phyloP scores from a whole-genome alignment of 1,139 yeast species.

The Taphrina wiesneri region DNA sequence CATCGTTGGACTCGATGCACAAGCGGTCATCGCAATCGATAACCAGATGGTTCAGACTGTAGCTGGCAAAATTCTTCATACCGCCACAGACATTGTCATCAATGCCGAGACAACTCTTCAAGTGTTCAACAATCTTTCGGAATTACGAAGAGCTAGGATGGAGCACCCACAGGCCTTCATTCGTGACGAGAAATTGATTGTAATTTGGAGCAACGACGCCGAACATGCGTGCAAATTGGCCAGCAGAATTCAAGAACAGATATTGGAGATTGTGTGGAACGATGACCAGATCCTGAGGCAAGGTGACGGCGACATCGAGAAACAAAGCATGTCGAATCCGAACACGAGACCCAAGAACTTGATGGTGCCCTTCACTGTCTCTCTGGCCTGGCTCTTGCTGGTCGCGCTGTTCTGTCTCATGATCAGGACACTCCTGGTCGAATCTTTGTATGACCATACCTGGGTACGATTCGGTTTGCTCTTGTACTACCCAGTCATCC shows the following conservation, averaged over 20 bases:
- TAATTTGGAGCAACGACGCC: constrained; percentile 38
- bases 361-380: not conserved
- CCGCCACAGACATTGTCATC: constrained; percentile 14
- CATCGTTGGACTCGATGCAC: constrained; percentile 12
- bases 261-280: constrained; percentile 18
- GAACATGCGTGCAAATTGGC: constrained; percentile 34
- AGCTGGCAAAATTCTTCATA: constrained; percentile 1
- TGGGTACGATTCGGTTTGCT: constrained; percentile 24
- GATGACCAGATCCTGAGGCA: constrained; percentile 14
- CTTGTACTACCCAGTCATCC: constrained; percentile 19
- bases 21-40: constrained; percentile 16
- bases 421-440: constrained; percentile 9
- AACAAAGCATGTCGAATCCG: constrained; percentile 1
- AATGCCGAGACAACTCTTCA: constrained; percentile 6
- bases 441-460: constrained; percentile 19
- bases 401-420: not conserved
- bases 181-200: constrained; percentile 34
- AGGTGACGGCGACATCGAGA: constrained; percentile 21
- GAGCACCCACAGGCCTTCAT: constrained; percentile 38
- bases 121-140: constrained; percentile 17
- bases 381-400: not conserved
- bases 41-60: constrained; percentile 17
- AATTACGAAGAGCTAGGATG: constrained; percentile 33
- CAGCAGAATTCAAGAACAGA: constrained; percentile 1
- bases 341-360: not conserved